A percentile compares a stretch with the other conserved stretches of the same genome.
phyloP scores from a whole-genome alignment of 2,329 filamentous ascomycete genomes.

The Dothideomycetes sp. region DNA sequence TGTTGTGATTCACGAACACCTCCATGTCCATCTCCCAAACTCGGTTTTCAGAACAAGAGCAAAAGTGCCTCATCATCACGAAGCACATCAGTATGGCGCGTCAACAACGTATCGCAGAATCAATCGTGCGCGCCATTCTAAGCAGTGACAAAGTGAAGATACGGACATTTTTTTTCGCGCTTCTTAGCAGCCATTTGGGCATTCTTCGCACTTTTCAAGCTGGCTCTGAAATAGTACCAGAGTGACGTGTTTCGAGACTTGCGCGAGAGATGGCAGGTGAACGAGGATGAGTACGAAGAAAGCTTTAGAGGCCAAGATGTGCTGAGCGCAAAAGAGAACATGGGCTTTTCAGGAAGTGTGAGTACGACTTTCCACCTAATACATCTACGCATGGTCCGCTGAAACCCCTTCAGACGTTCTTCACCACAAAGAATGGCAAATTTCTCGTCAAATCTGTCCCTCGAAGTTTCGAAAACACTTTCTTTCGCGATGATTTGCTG shows the following conservation, averaged over 20 bases:
- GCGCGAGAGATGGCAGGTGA: constrained; percentile 45
- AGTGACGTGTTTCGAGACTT: constrained; percentile 43
- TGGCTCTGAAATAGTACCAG: constrained; percentile 16
- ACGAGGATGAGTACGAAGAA: constrained; percentile 45
- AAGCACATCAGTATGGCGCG: constrained; percentile 16
- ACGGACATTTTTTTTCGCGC: constrained; percentile 6
- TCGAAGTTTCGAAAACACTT: constrained; percentile 58
- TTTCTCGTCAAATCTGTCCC: constrained; percentile 66
- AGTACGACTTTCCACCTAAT: too few relatives aligned
- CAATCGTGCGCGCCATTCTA: constrained; percentile 14
- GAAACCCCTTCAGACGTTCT: constrained; percentile 67
- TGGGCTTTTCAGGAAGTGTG: constrained; percentile 65
- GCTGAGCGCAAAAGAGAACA: constrained; percentile 53
- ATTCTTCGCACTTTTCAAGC: constrained; percentile 13
- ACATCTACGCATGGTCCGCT: too few relatives aligned
- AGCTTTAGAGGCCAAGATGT: constrained; percentile 40
- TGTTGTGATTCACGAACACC: too few relatives aligned
- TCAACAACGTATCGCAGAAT: constrained; percentile 12
- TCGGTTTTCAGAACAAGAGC: too few relatives aligned
- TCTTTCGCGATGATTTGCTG: constrained; percentile 60
- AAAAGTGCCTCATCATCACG: not conserved
- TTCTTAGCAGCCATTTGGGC: constrained; percentile 9
- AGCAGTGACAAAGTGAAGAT: not conserved
- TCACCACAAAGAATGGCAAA: constrained; percentile 55
- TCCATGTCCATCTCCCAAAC: too few relatives aligned